Base-by-base conservation (phyloP, 192 early-diverging fungal genomes). In the Coemansia sp. region DNA sequence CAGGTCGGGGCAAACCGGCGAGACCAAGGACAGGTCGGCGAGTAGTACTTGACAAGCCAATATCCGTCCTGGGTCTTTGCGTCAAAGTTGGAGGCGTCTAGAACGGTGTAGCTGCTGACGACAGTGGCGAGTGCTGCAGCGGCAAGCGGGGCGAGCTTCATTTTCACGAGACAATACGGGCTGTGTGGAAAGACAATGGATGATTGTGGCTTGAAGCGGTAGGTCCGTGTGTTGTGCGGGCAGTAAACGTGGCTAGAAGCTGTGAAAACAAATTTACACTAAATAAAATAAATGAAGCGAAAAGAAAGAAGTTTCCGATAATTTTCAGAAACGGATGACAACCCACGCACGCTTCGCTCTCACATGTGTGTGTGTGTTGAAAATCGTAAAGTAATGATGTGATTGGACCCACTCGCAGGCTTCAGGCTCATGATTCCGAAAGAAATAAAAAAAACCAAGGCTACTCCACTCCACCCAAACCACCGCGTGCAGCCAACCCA, bases 1-100 rank as follows among this genome's bases (percentile, higher is more conserved):
- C 83, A 84, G 15, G 67, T 71, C n/a, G 83, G 83, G 1, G 73
- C 77, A 69, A 84, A 77, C 45, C 75, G 74, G n/a, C 72, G 71
- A 24, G 77, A 84, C 71, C 77, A 79, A 11, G 74, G 77, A 63
- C 83, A 84, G 44, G 75, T 72, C 49, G 74, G 67, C 53, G 77
- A 78, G 77, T 77, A 84, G 75, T 69, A 84, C 48, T 84, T 84
- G 45, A 84, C 73, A 14, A 84, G 67, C 83, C 83, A 84, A 34
- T 71, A 68, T 16, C 83, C 83, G 9, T 70, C 66, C 65, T 70
- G 46, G n/a, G 72, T 76, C 41, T 67, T 66, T 3, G 73, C 21
- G 35, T 56, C 69, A 69, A 84, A 80, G 71, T 66, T 80, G 38
- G 69, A 55, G 14, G 71, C 53, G 34, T 81, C 78, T 21, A 81